Evolutionary conservation across 2,329 filamentous ascomycete genomes (phyloP), one percentile per base, ranked within the genome.

Genomic region (Ophiostoma novo-ulmi): DNA sequence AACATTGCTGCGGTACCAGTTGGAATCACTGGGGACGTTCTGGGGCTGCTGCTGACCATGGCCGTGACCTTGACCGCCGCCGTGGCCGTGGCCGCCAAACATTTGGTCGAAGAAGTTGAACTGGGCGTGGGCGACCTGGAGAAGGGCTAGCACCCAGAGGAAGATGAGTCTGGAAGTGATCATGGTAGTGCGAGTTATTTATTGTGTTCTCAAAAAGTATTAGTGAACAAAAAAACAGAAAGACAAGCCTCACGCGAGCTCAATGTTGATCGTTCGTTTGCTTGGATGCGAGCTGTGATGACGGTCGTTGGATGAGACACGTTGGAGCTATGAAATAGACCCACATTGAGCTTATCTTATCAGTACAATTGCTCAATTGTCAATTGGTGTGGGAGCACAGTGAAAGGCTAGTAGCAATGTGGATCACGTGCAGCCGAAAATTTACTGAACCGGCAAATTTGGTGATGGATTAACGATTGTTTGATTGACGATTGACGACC

Each of bases 71-170:
- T 63, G 58, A 20, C 52, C 52, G 52, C 48, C 48, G 55, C 58
- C 83, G 14, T 83, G 81, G 22, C 84, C 84, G 75, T 87, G 87
- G 66, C 68, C 70, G 75, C 88, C 86, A 79, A 99, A 98, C 92
- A 98, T 97, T 77, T 98, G 93, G 79, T 97, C 94, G 81, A 98
- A 99, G 86, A 99, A 97, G 78, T 92, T 91, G 80, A 98, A 98
- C 81, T 98, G 94, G 13, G 92, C 92, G 71, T 85, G 82, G 4
- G 85, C 88, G 20, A 87, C 80, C 73, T 87, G 81, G 72, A 92
- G 77, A 38, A 93, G 79, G 68, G 91, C 81, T 20, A 93, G 78
- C 26, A 88, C 74, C 64, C 85, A 75, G 69, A 85, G n/a, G 77
- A 73, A 48, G 79, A 67, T 39, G 73, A 70, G 69, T 71, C 70